Percentiles rank a stretch among this genome's conserved stretches.
Conservation (phyloP, 169 alveolate genomes). For the Plasmodium sp. region DNA sequence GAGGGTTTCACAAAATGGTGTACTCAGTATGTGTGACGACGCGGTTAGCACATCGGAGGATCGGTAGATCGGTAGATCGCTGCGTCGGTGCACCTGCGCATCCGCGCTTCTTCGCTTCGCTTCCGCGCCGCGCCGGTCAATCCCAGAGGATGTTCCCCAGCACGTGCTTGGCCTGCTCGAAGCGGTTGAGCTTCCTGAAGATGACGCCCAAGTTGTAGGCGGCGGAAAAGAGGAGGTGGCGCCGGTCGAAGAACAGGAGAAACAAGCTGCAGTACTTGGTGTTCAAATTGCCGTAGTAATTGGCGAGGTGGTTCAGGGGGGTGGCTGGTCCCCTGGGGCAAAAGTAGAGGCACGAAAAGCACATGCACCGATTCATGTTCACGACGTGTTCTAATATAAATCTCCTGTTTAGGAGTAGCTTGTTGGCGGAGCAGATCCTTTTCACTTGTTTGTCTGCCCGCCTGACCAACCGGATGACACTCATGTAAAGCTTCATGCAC, state of each 20-base stretch:
- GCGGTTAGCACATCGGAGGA: background rate
- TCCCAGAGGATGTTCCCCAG: constrained; percentile 52
- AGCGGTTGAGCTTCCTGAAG: constrained; percentile 36
- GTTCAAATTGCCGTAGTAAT: constrained; percentile 37
- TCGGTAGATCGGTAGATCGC: no score
- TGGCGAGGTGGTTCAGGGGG: background rate
- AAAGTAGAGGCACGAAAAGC: constrained; percentile 46
- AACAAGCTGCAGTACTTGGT: constrained; percentile 47
- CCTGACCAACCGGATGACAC: constrained; percentile 21
- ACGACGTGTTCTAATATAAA: constrained; percentile 50
- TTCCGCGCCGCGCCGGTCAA: background rate
- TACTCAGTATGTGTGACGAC: background rate
- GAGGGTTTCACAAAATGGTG: background rate
- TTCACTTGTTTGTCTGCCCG: constrained; percentile 55
- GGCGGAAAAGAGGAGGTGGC: constrained; percentile 65
- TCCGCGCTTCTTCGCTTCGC: background rate
- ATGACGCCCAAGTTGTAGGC: constrained; percentile 55
- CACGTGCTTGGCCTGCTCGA: constrained; percentile 57
- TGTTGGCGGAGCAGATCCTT: constrained; percentile 2
- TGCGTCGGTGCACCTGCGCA: no score
- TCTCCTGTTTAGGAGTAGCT: constrained; percentile 13
- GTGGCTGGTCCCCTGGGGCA: background rate
- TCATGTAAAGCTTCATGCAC: constrained; percentile 44
- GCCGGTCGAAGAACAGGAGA: constrained; percentile 57
- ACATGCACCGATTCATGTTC: constrained; percentile 73